Base-by-base conservation (phyloP, 257 asterid species). In the Nicotiana tomentosiformis region DNA sequence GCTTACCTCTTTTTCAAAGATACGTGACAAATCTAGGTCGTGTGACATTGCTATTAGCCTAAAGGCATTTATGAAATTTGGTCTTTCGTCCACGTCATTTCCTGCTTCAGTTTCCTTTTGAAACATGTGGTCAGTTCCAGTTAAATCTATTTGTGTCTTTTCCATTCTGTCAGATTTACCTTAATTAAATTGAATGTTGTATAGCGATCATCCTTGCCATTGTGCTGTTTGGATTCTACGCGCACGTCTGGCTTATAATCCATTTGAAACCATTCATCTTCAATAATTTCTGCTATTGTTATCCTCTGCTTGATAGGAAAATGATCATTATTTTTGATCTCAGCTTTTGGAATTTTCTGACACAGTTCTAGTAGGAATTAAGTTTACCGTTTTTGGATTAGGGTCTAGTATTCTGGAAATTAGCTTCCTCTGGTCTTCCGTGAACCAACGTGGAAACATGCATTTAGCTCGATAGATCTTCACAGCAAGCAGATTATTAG, bases 61-160 rank as follows among this genome's bases (percentile, higher is more conserved):
- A 77, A 86, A 86, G 51, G 86, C 89, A 83, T 83, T 86, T 78
- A 86, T 86, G 77, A 83, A 86, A 56, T 77, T 74, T 30, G 85
- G 68, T 43, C 78, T 10, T 4, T n/a, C 35, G 32, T 72, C 56
- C 37, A 58, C 35, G 14, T 26, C 68, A 64, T 10, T 56, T 81
- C 78, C 85, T 77, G 79, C 80, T 64, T 77, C 79, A 35, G 78
- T 67, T 77, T 53, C 85, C 84, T 86, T 43, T 66, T 5, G 33
- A 55, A 78, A 66, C 23, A 77, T 5, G 55, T 15, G 17, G 2
- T 82, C 33, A 37, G 8, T 67, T 58, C 49, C 16, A 4, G 23
- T 14, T 20, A 33, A 10, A 55, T 53, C 10, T 53, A 10, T 0
- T 23, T 82, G 26, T 55, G 37, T 43, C 32, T 58, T n/a, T 29